phyloP scores from a whole-genome alignment of 352 stramenopile genomes.

The Phytopythium aichiense region DNA sequence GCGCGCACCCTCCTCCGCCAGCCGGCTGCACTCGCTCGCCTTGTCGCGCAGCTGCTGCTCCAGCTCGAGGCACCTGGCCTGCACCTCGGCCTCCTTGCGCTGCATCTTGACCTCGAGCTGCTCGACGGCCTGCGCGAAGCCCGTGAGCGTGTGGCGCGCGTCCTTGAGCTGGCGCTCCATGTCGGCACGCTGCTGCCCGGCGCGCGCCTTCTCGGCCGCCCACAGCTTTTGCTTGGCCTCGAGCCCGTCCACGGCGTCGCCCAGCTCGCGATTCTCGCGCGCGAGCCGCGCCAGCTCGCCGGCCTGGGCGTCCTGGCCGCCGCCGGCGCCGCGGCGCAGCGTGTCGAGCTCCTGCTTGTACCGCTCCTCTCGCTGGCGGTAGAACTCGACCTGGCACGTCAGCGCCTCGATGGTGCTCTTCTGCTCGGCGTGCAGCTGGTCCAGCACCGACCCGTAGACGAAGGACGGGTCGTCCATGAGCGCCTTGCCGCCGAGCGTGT shows the following conservation, averaged over 20 bases:
- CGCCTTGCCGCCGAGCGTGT: constrained; percentile 17
- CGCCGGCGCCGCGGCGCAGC: constrained; percentile 32
- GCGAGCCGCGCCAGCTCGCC: constrained; percentile 36
- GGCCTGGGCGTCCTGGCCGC: constrained; percentile 13
- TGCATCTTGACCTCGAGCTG: constrained; percentile 80
- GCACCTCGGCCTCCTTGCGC: constrained; percentile 57
- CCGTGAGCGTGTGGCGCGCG: constrained; percentile 42
- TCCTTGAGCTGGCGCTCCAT: constrained; percentile 58
- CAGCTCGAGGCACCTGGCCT: constrained; percentile 45
- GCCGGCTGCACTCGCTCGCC: constrained; percentile 33
- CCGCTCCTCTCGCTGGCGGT: constrained; percentile 67
- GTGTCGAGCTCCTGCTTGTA: constrained; percentile 61
- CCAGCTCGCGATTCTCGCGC: constrained; percentile 49
- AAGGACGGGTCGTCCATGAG: constrained; percentile 35
- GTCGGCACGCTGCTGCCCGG: constrained; percentile 43
- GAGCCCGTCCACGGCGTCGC: constrained; percentile 55
- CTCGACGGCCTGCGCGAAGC: constrained; percentile 67
- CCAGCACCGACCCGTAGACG: constrained; percentile 45
- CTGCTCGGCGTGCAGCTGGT: constrained; percentile 76
- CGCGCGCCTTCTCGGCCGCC: constrained; percentile 34
- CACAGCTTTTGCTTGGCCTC: constrained; percentile 32
- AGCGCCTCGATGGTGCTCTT: constrained; percentile 81
- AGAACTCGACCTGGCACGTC: constrained; percentile 74
- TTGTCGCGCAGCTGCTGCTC: constrained; percentile 48
- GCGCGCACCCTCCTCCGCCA: constrained; percentile 20